These are phyloP conservation scores for Penicillium rolfsii DNA, from an alignment of 2,329 filamentous ascomycete genomes.

Conservation along the genomic window DNA sequence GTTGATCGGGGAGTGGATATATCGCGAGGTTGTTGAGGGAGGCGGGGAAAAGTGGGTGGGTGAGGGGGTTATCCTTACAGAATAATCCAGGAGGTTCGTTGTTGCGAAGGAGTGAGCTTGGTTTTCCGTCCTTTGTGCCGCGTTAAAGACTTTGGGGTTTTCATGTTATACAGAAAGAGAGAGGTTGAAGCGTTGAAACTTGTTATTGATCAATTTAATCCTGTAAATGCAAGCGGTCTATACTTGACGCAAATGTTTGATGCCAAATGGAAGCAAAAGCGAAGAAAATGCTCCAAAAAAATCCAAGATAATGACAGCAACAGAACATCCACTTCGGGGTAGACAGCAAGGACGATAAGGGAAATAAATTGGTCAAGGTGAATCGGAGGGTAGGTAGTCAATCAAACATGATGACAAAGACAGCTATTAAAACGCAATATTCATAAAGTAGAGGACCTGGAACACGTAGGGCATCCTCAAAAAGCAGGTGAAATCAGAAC, in stretches of 20 bases:
- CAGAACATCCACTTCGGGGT: neutral
- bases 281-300: neutral
- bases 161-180: neutral
- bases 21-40: constrained; percentile 28
- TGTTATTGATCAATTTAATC: neutral
- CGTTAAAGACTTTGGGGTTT: neutral
- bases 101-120: neutral
- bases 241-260: neutral
- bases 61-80: constrained; percentile 27
- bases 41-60: constrained; percentile 27
- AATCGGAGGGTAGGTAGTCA: constrained; percentile 12
- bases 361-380: constrained; percentile 1
- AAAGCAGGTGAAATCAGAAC: neutral
- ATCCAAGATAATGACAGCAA: neutral
- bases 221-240: neutral
- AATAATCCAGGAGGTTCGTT: neutral
- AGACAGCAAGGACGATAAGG: neutral
- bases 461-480: neutral
- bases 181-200: neutral
- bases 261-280: neutral
- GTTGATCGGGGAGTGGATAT: constrained; percentile 42
- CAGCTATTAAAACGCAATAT: constrained; percentile 17
- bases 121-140: neutral
- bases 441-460: neutral
- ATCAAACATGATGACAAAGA: neutral